Base-by-base conservation (phyloP, 2,329 filamentous ascomycete genomes). In the Anthostomella pinea region DNA sequence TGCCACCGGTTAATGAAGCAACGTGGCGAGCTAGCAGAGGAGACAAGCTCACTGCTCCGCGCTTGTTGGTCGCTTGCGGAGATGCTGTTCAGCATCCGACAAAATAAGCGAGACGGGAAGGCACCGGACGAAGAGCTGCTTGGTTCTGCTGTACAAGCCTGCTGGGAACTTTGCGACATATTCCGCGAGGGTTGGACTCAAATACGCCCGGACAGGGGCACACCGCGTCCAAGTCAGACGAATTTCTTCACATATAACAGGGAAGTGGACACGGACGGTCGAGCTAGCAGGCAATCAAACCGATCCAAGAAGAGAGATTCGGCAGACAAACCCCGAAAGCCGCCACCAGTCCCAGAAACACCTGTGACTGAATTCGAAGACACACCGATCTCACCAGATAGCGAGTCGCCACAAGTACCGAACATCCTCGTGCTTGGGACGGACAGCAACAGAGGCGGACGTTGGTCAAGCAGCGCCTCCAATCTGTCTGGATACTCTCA, bases 1-100 rank as follows among this genome's bases (percentile, higher is more conserved):
- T 96, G 91, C 56, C 91, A 96, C 61, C 81, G 91, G 24, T 67
- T 96, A n/a, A 96, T 96, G 89, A 96, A 95, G 61, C 88, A 95
- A 61, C 79, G 87, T 39, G 85, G 79, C 35, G 83, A 87, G 18
- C 63, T 90, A 2, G 82, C 81, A 0, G 83, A 85, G 45, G 87
- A 95, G 54, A 91, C 87, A 0, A 89, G 95, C 59, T 82, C 86
- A 6, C 72, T 96, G 4, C 73, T 96, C 3, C 77, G 83, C 37
- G 87, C 89, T 15, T 95, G 90, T 57, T 96, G 91, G 91, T 78
- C 83, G 3, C 66, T 97, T 9, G 88, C 90, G 6, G 90, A 95
- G 62, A 94, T 94, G 81, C 76, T 97, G 0, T 95, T 95, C 63
- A 94, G 81, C 58, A 73, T 97, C 25, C 82, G 89, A 3, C 89